A percentile compares a stretch with the other conserved stretches of the same genome.
These are phyloP conservation scores for Macaranga tanarius DNA, from an alignment of 441 rosid species.

Conservation along the genomic window DNA sequence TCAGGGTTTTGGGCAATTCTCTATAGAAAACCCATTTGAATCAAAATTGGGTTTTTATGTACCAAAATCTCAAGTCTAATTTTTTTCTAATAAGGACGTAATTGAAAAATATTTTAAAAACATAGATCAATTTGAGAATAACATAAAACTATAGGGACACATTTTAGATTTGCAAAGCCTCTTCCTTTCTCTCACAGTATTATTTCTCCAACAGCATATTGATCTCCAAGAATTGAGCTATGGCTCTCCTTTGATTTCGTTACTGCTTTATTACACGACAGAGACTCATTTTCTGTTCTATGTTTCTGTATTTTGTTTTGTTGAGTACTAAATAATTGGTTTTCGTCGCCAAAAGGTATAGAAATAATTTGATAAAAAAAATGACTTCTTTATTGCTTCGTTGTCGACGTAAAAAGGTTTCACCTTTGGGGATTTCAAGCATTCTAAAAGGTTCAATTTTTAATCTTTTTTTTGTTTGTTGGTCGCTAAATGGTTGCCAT, in stretches of 20 bases:
- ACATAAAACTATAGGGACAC: neutral
- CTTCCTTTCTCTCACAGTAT: no score
- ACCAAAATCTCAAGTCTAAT: no score
- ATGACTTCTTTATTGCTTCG: slow-evolving; percentile 51
- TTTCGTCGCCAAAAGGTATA: neutral
- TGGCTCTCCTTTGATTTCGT: slow-evolving; percentile 27
- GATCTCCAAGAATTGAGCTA: neutral
- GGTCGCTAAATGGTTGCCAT: neutral
- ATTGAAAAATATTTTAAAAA: neutral
- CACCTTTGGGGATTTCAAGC: slow-evolving; percentile 49
- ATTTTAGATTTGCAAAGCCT: no score
- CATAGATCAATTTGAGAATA: neutral
- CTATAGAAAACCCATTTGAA: no score
- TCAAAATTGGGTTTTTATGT: neutral
- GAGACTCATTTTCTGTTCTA: neutral
- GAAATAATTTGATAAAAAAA: neutral
- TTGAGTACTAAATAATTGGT: neutral
- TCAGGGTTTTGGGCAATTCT: no score
- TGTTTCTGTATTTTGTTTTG: neutral
- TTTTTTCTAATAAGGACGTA: neutral
- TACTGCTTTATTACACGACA: neutral
- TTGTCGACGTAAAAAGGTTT: slow-evolving; percentile 48
- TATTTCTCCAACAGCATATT: neutral
- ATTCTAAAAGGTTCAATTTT: slow-evolving; percentile 48
- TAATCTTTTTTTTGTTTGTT: neutral